Conservation (phyloP, 2,329 filamentous ascomycete species). For the Diplodia intermedia region DNA sequence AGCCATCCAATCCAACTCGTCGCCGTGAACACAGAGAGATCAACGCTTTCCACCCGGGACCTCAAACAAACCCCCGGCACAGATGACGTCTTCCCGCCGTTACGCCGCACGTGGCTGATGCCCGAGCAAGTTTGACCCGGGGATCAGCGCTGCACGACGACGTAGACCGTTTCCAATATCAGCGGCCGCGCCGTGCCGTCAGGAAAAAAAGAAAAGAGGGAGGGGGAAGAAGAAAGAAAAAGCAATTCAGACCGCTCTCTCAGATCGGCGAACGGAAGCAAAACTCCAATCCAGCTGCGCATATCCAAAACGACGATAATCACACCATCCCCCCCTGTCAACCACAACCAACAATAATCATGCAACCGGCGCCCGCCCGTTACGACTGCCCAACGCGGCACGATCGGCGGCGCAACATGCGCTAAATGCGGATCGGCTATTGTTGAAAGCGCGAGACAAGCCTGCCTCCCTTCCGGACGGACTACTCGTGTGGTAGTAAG, state of each 20-base stretch:
- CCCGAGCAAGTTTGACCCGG: constrained; percentile 1
- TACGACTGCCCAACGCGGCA: no score
- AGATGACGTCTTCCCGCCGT: background rate
- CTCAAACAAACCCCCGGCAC: background rate
- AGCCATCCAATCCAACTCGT: background rate
- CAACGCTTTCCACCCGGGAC: background rate
- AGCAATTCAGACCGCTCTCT: background rate
- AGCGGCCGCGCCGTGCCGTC: background rate
- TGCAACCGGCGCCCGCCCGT: no score
- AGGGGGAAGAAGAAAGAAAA: background rate
- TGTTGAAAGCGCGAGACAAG: no score
- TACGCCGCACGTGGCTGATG: background rate
- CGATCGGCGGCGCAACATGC: no score
- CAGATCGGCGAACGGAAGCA: background rate
- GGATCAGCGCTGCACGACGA: background rate
- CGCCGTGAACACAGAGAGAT: background rate
- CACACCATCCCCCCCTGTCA: no score
- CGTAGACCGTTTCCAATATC: background rate
- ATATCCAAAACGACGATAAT: no score
- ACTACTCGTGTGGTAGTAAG: no score
- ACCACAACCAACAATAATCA: no score
- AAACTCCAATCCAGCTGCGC: no score
- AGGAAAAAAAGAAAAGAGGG: background rate
- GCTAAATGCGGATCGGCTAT: no score
- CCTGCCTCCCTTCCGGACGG: no score